Base-by-base conservation (phyloP, 2,329 filamentous ascomycete species). In the Beauveria medogensis region DNA sequence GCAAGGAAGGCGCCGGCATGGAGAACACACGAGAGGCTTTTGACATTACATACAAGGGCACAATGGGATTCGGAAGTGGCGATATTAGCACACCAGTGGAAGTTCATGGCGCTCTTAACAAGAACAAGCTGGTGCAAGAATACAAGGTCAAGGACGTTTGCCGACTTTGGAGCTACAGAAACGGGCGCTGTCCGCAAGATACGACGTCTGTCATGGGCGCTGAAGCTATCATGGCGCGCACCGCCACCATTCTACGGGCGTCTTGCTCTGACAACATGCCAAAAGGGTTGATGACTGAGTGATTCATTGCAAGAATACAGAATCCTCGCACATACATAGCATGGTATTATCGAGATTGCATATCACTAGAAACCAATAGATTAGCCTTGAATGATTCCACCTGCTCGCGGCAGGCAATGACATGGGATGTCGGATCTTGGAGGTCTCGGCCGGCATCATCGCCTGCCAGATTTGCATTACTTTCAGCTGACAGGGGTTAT, bases 91-190 rank as follows among this genome's bases (percentile, higher is more conserved):
- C 71, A 2, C 70, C 73, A 0, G 74, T 78, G 3, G 75, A 75
- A 18, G 70, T 78, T 1, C 73, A 77, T 26, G 74, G 73, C 1
- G 70, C 65, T 61, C 66, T 62, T 53, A 65, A 47, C 26, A 65
- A 52, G 55, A 69, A 61, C 62, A 70, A 26, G 66, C 68, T 4
- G 65, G 73, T 64, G 66, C 69, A 30, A 24, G 62, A 69, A 34
- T 75, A 83, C 47, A 81, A 75, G 67, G 83, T 87, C 6, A 85
- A 80, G 70, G 80, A 87, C 58, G 71, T 87, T 51, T 85, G 83
- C 66, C 77, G 85, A 51, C 69, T 88, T 30, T 87, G 85, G 84
- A 74, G 79, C 64, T 87, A 87, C 67, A 75, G 83, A 55, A 86
- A 87, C 67, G 85, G 85, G 2, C 73, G 69, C 61, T 81, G 77